These are phyloP conservation scores for Wickerhamomyces silvicola DNA, from an alignment of 805 yeast species.

Conservation along the genomic window DNA sequence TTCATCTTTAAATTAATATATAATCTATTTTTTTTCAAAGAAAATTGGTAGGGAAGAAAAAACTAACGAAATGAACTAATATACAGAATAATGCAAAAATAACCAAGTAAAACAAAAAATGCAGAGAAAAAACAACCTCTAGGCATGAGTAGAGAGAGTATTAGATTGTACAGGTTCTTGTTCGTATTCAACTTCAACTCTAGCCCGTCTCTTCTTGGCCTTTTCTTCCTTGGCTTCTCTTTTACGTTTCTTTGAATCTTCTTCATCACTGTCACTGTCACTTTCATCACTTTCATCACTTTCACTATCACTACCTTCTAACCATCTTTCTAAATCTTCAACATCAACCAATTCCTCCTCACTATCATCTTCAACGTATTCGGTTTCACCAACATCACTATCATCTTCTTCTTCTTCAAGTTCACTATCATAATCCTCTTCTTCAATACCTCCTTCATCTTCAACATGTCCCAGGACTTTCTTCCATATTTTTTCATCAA, in stretches of 20 bases:
- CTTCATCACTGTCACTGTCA: conserved; percentile 33
- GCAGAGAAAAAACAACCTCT: too few species aligned
- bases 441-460: conserved; percentile 50
- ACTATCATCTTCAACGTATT: conserved; percentile 84
- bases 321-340: conserved; percentile 90
- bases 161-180: conserved; percentile 44
- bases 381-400: conserved; percentile 70
- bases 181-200: conserved; percentile 81
- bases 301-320: conserved; percentile 45
- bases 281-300: conserved; percentile 25
- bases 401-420: conserved; percentile 44
- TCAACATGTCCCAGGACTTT: conserved; percentile 83
- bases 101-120: not conserved
- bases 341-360: conserved; percentile 89
- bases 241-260: conserved; percentile 30
- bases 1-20: too few species aligned
- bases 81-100: too few species aligned
- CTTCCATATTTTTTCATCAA: conserved; percentile 94
- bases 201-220: conserved; percentile 52
- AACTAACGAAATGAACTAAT: too few species aligned
- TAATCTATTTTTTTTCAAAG: too few species aligned
- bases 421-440: conserved; percentile 41
- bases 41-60: too few species aligned
- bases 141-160: conserved; percentile 11
- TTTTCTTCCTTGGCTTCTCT: conserved; percentile 32